Conservation (phyloP, 441 rosid species). For the Euphorbia corollata region DNA sequence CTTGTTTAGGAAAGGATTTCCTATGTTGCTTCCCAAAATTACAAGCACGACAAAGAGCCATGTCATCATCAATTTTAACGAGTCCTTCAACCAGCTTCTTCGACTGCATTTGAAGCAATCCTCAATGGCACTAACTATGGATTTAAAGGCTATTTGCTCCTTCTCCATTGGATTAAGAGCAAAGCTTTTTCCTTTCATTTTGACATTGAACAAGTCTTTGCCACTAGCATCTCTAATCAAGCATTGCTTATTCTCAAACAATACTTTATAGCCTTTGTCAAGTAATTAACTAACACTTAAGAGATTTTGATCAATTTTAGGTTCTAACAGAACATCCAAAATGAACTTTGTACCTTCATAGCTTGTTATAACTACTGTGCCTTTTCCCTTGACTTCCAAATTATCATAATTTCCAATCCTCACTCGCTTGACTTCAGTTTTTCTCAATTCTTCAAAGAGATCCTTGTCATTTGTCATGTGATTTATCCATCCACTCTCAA, state of each 20-base stretch:
- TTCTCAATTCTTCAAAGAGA: too few relatives aligned
- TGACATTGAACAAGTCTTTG: background rate
- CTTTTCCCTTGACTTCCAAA: background rate
- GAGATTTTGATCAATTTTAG: background rate
- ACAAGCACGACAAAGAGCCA: background rate
- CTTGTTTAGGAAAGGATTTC: background rate
- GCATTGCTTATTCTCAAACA: too few relatives aligned
- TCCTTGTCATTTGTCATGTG: background rate
- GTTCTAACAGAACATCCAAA: background rate
- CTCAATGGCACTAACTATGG: background rate
- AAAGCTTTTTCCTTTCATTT: background rate
- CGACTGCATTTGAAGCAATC: background rate
- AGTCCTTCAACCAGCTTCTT: background rate
- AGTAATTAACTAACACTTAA: background rate
- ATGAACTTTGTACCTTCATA: background rate
- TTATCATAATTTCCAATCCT: background rate
- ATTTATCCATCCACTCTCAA: background rate
- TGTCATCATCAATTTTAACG: rapidly evolving
- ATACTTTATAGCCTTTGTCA: too few relatives aligned
- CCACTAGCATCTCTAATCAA: too few relatives aligned
- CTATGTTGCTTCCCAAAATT: background rate
- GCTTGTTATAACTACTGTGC: background rate
- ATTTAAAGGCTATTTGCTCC: background rate
- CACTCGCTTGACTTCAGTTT: background rate
- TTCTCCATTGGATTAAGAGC: background rate